A percentile compares a stretch with the other conserved stretches of the same genome.
Evolutionary conservation across 345 rosid genomes (phyloP).

Genomic region (Kernera saxatilis): DNA sequence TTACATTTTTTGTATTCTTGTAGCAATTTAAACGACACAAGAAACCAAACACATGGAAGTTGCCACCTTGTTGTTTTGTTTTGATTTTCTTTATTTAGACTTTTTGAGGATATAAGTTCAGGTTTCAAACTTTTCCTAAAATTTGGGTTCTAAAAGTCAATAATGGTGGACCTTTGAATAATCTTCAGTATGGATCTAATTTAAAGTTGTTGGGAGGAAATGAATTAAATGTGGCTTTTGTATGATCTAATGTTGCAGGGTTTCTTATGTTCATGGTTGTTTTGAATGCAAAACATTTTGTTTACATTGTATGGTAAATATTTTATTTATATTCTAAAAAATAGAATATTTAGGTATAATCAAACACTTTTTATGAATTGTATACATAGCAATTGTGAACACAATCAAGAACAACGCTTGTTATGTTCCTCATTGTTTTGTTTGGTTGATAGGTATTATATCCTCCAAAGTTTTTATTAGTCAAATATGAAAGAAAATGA

Average conservation of each 20-base stretch:
- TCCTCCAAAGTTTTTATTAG: too few relatives aligned
- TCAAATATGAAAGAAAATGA: too few relatives aligned
- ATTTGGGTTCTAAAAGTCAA: background rate
- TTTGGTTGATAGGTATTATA: too few relatives aligned
- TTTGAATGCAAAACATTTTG: background rate
- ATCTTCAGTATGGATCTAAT: background rate
- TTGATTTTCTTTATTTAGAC: background rate
- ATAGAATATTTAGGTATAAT: too few relatives aligned
- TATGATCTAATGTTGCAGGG: too few relatives aligned
- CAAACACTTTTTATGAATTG: too few relatives aligned
- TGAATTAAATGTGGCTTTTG: background rate
- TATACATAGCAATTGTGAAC: background rate
- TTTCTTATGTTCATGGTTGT: background rate
- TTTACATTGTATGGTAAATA: too few relatives aligned
- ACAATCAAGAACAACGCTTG: background rate
- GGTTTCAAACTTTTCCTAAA: background rate
- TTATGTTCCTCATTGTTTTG: background rate
- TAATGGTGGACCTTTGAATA: background rate
- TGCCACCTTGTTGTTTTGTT: slow-evolving; percentile 1
- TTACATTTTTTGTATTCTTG: background rate
- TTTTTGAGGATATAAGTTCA: background rate
- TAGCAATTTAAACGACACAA: background rate
- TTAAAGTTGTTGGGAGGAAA: background rate
- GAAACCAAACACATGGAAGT: background rate
- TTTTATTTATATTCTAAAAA: too few relatives aligned